These are phyloP conservation scores for Phytophthora litchii DNA, from an alignment of 352 stramenopile species.

Conservation along the genomic window DNA sequence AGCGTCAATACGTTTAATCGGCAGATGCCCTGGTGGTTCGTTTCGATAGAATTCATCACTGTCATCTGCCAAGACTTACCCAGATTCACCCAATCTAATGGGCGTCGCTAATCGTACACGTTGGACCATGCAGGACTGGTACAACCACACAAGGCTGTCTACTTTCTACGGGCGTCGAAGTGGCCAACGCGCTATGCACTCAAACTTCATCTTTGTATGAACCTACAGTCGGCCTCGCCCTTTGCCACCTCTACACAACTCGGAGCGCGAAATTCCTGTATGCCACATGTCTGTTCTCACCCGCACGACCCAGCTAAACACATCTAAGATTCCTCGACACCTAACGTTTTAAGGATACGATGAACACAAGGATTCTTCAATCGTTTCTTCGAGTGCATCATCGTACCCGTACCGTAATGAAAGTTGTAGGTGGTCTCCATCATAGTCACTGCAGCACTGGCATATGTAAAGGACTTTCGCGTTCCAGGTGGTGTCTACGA, in stretches of 20 bases:
- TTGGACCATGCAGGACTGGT: conserved; percentile 6
- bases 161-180: conserved; percentile 7
- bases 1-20: too few relatives aligned
- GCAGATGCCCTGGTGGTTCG: background rate
- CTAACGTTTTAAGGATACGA: background rate
- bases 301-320: background rate
- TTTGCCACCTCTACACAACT: conserved; percentile 1
- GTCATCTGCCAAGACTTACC: background rate
- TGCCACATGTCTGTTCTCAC: conserved; percentile 1
- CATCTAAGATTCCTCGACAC: background rate
- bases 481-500: conserved; percentile 24
- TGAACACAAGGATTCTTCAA: background rate
- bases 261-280: background rate
- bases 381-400: background rate
- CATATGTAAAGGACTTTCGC: conserved; percentile 21
- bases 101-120: conserved; percentile 3
- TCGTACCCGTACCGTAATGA: too few relatives aligned
- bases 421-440: background rate
- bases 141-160: conserved; percentile 7
- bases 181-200: conserved; percentile 6
- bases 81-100: conserved; percentile 12
- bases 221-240: background rate
- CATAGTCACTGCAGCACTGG: too few relatives aligned
- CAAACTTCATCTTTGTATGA: conserved; percentile 5
- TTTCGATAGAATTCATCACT: background rate